A percentile compares a stretch with the other conserved stretches of the same genome.
Conservation (phyloP, 495 filamentous ascomycete species). For the Bombardia bombarda region DNA sequence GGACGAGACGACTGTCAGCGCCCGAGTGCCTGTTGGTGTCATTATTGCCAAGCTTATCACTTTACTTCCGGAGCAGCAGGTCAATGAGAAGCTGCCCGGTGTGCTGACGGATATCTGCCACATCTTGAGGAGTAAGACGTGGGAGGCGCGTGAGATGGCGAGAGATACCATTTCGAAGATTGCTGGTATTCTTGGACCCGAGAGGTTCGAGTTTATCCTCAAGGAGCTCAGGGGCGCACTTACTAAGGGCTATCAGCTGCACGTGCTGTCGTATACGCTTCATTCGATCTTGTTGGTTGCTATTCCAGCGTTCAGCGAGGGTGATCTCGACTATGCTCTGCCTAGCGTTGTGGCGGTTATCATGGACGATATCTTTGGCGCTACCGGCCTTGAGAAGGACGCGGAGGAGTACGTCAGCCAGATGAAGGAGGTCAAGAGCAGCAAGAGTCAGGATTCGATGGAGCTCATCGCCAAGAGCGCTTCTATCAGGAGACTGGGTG, state of each 20-base stretch:
- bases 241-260: conserved; percentile 78
- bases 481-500: conserved; percentile 62
- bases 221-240: conserved; percentile 83
- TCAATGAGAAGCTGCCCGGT: conserved; percentile 65
- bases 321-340: conserved; percentile 85
- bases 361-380: conserved; percentile 96
- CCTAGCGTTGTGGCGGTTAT: conserved; percentile 68
- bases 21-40: conserved; percentile 80
- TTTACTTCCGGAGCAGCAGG: conserved; percentile 61
- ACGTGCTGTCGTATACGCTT: conserved; percentile 90
- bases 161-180: conserved; percentile 82
- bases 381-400: conserved; percentile 95
- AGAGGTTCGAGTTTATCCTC: conserved; percentile 84
- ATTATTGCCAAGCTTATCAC: conserved; percentile 79
- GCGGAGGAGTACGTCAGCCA: conserved; percentile 89
- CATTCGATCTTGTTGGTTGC: conserved; percentile 80
- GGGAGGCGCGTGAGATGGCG: conserved; percentile 84
- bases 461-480: conserved; percentile 78
- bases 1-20: conserved; percentile 84
- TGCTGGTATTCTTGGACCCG: conserved; percentile 65
- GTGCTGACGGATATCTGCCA: conserved; percentile 87
- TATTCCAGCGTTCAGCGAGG: conserved; percentile 65
- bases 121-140: conserved; percentile 79
- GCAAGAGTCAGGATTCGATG: conserved; percentile 96
- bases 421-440: conserved; percentile 96